A percentile compares a stretch with the other conserved stretches of the same genome.
Conservation (phyloP, 805 yeast genomes). For the Ogataea polymorpha region DNA sequence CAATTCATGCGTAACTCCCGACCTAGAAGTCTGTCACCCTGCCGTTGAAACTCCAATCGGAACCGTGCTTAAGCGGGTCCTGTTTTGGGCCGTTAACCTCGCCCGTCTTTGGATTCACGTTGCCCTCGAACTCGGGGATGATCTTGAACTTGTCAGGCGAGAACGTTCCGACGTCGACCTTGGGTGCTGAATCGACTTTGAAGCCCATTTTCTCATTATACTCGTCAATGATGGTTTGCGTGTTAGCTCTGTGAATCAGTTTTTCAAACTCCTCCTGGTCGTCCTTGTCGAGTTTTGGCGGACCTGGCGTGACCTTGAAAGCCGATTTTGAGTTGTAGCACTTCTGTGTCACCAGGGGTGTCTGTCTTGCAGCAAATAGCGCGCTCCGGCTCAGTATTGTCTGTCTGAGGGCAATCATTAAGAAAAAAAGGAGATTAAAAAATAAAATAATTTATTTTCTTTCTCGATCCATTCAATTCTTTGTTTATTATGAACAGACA, state of each 20-base stretch:
- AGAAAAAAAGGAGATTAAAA: neutral
- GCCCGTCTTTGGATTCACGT: slow-evolving; percentile 88
- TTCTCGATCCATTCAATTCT: neutral
- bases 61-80: slow-evolving; percentile 80
- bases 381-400: neutral
- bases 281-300: slow-evolving; percentile 73
- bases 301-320: slow-evolving; percentile 39
- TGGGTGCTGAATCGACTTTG: slow-evolving; percentile 29
- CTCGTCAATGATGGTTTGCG: slow-evolving; percentile 75
- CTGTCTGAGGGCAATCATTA: slow-evolving; percentile 1
- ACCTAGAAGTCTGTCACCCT: slow-evolving; percentile 86
- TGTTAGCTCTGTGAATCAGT: slow-evolving; percentile 74
- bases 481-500: neutral
- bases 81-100: slow-evolving; percentile 98
- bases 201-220: slow-evolving; percentile 45
- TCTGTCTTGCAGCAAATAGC: neutral
- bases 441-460: slow-evolving; percentile 1
- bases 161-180: slow-evolving; percentile 57
- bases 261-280: slow-evolving; percentile 91
- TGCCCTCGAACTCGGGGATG: slow-evolving; percentile 94
- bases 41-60: slow-evolving; percentile 94
- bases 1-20: slow-evolving; percentile 2
- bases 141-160: slow-evolving; percentile 71
- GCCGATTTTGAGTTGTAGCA: slow-evolving; percentile 6
- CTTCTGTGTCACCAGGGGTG: neutral